Evolutionary conservation across 441 rosid genomes (phyloP).

Genomic region (Biscutella laevigata): DNA sequence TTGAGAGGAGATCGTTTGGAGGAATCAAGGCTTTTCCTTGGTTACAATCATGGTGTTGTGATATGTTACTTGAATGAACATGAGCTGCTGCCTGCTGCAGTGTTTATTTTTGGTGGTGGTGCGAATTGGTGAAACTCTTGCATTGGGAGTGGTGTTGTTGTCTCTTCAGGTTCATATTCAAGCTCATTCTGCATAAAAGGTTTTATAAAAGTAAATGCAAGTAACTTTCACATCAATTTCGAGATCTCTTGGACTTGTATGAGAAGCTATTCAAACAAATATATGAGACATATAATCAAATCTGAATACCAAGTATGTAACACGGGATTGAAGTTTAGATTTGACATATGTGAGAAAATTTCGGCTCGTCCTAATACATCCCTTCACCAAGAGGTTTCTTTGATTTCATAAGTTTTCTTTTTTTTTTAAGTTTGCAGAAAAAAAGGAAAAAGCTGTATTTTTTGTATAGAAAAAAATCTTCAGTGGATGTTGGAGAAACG

Average conservation of each 20-base stretch:
- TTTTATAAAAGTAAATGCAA: not conserved
- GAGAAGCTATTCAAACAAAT: not conserved
- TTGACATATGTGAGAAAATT: no score
- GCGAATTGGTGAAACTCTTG: constrained; percentile 35
- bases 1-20: constrained; percentile 40
- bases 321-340: not conserved
- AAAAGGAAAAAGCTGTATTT: no score
- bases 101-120: constrained; percentile 27
- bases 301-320: not conserved
- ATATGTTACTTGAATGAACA: constrained; percentile 29
- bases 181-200: constrained; percentile 41
- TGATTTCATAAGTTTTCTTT: no score
- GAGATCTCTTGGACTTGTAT: not conserved
- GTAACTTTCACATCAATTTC: not conserved
- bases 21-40: constrained; percentile 36
- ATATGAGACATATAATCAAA: not conserved
- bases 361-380: no score
- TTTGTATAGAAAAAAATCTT: no score
- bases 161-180: constrained; percentile 44
- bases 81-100: constrained; percentile 22
- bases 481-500: no score
- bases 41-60: constrained; percentile 28
- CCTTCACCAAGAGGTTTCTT: no score
- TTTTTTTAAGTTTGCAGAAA: no score
- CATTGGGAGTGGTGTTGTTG: constrained; percentile 32